Conservation (phyloP, 2,329 filamentous ascomycete genomes). For the Zymoseptoria brevis region DNA sequence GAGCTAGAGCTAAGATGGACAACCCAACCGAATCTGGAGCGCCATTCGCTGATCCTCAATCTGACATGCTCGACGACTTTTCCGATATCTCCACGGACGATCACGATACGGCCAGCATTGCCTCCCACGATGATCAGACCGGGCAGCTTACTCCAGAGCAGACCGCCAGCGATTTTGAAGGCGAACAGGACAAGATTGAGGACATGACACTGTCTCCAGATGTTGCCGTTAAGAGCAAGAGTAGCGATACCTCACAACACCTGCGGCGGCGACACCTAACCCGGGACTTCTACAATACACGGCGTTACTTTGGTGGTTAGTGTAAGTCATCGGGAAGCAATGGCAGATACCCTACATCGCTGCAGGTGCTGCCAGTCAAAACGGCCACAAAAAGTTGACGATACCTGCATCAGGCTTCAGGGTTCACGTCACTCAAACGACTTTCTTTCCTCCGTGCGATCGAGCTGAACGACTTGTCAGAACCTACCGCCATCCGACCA, state of each 20-base stretch:
- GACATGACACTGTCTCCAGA: conserved; percentile 2
- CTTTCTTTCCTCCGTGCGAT: no score
- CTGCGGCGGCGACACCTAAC: background rate
- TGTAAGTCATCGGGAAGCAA: no score
- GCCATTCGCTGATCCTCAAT: conserved; percentile 21
- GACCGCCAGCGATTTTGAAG: conserved; percentile 12
- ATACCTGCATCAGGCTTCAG: no score
- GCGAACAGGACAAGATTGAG: background rate
- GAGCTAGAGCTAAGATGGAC: conserved; percentile 18
- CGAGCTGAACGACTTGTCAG: no score
- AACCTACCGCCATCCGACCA: no score
- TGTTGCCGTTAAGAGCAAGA: background rate
- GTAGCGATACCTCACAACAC: background rate
- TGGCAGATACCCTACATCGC: no score
- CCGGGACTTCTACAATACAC: no score
- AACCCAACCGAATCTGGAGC: conserved; percentile 10
- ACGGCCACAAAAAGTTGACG: no score
- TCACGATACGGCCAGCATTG: conserved; percentile 27
- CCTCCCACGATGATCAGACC: conserved; percentile 16
- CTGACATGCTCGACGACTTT: conserved; percentile 29
- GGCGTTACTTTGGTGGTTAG: no score
- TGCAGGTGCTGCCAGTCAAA: no score
- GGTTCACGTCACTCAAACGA: no score
- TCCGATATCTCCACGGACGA: conserved; percentile 27
- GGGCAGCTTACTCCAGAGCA: conserved; percentile 15